Base-by-base conservation (phyloP, 73 alveolate genomes). In the Tetrahymena borealis region DNA sequence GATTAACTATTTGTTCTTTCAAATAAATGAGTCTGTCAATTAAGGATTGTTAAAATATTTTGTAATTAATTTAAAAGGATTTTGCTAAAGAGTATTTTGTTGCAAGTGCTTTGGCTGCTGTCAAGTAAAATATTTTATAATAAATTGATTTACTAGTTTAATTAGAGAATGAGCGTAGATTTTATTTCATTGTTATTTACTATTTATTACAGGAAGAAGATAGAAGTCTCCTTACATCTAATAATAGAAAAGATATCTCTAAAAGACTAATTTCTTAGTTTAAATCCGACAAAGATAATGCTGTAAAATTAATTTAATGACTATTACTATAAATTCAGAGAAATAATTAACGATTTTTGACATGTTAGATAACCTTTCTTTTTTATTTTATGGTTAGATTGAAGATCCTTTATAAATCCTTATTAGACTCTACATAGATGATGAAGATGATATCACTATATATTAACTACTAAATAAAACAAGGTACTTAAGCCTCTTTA, bases 31-130 rank as follows among this genome's bases (percentile, higher is more conserved):
- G n/a, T n/a, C n/a, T n/a, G n/a, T n/a, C n/a, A n/a, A n/a, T n/a
- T n/a, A n/a, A n/a, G n/a, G 12, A 60, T 60, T 20, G 3, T 1
- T 60, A n/a, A n/a, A n/a, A n/a, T n/a, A n/a, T 60, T 20, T 60
- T 20, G 7, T 7, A 60, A 11, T 2, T 15, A 60, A 60, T 60
- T 7, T 3, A 24, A n/a, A n/a, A 60, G 95, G 95, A 16, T 85
- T 38, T 31, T 39, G 79, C 36, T 85, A 78, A n/a, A 93, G 77
- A 40, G 16, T 93, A 32, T 93, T 85, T 40, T 93, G 95, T 40
- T 32, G 90, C 11, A 93, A 91, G 78, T 93, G 95, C 37, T 78
- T 93, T 85, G 91, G 91, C 36, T 93, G 95, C 20, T 93, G 93
- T 7, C 40, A 92, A 92, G 95, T 92, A 92, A 78, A 13, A 33